Base-by-base conservation (phyloP, 768 basidiomycete species). In the Lactifluus rugatus region DNA sequence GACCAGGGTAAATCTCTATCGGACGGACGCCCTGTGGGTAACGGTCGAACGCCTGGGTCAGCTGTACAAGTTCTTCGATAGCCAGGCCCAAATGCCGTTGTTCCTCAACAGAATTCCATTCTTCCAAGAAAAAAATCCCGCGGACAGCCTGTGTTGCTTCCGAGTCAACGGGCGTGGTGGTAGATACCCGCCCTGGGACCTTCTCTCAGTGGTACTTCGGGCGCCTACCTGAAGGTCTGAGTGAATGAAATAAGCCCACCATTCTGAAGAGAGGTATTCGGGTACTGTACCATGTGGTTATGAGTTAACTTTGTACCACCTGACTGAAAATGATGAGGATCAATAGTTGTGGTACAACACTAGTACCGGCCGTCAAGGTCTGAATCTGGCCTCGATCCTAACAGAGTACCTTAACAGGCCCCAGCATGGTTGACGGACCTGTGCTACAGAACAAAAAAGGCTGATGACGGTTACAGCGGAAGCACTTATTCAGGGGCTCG, bases 1-100 rank as follows among this genome's bases (percentile, higher is more conserved):
- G 71, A 2, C 79, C 78, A 0, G 78, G 79, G 32, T 77, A 65
- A 58, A 73, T 67, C 28, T 41, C 62, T 56, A 66, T 53, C 37
- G 58, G 42, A 37, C 32, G 28, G 17, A n/a, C n/a, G n/a, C 53
- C 46, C n/a, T 1, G 47, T 37, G 47, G 37, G 39, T 51, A 49
- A 23, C 28, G 32, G 23, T 34, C 48, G 19, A 28, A 26, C 14
- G 47, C 14, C 21, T 13, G 21, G 17, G 36, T 50, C 55, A 34
- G 55, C 36, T 48, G 41, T 14, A 21, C 37, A 14, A 41, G 23
- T 36, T 41, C 23, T 36, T 26, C 31, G 41, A 42, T 37, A 23
- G 41, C 31, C 17, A 45, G 56, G 11, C 19, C 41, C 39, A 34
- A 46, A 36, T 19, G 6, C 16, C 28, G 26, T 51, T 25, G 21